Evolutionary conservation across 2,329 filamentous ascomycete genomes (phyloP).

Genomic region (Diaporthe sp.): DNA sequence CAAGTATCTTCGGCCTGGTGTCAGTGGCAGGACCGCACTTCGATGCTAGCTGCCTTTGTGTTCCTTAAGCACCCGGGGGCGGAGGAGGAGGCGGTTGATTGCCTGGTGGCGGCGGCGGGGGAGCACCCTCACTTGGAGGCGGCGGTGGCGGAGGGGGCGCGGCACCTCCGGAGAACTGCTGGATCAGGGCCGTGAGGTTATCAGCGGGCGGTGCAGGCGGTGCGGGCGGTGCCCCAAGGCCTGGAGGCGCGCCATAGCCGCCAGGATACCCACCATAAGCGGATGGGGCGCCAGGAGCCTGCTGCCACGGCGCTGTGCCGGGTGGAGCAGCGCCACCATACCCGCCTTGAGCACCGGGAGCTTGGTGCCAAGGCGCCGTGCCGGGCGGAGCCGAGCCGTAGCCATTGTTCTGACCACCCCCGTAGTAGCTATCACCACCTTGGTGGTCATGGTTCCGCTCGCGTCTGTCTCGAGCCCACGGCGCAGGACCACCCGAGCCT

Average conservation of each 20-base stretch:
- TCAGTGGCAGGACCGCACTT: constrained; percentile 43
- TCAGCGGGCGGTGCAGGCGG: constrained; percentile 65
- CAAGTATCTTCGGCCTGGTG: constrained; percentile 41
- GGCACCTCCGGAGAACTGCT: constrained; percentile 64
- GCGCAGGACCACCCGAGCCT: constrained; percentile 64
- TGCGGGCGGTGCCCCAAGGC: constrained; percentile 62
- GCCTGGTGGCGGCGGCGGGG: constrained; percentile 53
- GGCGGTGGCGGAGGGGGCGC: constrained; percentile 46
- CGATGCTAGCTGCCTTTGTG: constrained; percentile 23
- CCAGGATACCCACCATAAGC: constrained; percentile 69
- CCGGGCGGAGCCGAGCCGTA: constrained; percentile 51
- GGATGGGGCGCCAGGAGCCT: constrained; percentile 49
- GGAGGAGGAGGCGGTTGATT: constrained; percentile 53
- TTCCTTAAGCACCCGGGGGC: constrained; percentile 47
- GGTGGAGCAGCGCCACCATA: constrained; percentile 49
- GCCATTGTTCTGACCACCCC: constrained; percentile 55
- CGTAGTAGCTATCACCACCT: constrained; percentile 60
- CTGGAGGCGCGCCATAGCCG: constrained; percentile 48
- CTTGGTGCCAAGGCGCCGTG: constrained; percentile 73
- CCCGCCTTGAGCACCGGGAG: constrained; percentile 56
- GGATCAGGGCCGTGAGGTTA: constrained; percentile 75
- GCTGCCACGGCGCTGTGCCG: constrained; percentile 69
- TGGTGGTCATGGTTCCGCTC: constrained; percentile 63
- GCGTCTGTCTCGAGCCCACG: constrained; percentile 73
- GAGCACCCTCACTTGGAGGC: constrained; percentile 51